These are phyloP conservation scores for Aspergillus heteromorphus DNA, from an alignment of 495 filamentous ascomycete genomes.

Conservation along the genomic window DNA sequence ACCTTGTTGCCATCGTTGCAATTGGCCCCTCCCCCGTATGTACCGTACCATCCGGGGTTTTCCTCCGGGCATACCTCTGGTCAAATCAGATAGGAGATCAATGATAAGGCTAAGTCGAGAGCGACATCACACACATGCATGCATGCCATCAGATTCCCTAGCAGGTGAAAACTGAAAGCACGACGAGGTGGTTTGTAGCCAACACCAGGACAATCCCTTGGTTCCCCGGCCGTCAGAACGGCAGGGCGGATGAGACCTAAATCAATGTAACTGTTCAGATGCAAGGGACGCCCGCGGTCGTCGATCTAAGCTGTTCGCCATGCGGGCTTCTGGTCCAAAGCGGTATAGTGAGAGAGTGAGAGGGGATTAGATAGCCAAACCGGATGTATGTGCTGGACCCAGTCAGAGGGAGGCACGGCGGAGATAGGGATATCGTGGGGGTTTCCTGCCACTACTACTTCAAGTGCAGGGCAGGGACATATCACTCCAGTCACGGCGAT, in stretches of 20 bases:
- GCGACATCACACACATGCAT: not conserved
- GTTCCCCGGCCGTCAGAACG: constrained; percentile 2
- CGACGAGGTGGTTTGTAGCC: not conserved
- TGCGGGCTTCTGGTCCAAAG: not conserved
- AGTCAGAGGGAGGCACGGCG: not conserved
- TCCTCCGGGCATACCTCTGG: not conserved
- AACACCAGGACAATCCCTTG: not conserved
- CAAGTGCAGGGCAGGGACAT: not conserved
- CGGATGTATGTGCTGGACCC: not conserved
- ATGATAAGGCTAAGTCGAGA: not conserved
- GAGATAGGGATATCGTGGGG: constrained; percentile 3
- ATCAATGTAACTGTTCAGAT: constrained; percentile 5
- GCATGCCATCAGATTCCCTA: not conserved
- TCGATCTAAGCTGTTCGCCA: not conserved
- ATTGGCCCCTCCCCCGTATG: not conserved
- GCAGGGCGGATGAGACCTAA: constrained; percentile 13
- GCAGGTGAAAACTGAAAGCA: not conserved
- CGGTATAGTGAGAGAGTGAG: not conserved
- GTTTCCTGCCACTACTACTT: not conserved
- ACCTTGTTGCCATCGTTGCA: not conserved
- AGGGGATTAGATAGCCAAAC: not conserved
- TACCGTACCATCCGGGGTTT: not conserved
- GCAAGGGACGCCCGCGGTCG: constrained; percentile 3
- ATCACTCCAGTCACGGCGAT: not conserved
- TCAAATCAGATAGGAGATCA: not conserved